Conservation (phyloP, 1,139 yeast genomes). For the Spathaspora sp. region DNA sequence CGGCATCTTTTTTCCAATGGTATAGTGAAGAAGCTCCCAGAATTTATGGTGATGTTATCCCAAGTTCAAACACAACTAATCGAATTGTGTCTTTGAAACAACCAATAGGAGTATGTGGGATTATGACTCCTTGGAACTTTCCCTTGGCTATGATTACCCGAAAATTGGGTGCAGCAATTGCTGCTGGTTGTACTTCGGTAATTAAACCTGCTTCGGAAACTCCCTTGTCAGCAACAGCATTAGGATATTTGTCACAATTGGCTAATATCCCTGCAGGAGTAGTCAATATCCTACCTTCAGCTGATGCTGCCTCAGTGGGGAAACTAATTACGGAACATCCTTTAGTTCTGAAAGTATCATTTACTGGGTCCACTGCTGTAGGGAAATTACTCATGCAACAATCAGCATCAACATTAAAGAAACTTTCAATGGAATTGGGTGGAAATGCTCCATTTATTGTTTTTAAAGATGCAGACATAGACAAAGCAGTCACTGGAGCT, state of each 20-base stretch:
- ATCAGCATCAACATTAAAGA: constrained; percentile 75
- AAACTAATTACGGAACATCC: constrained; percentile 67
- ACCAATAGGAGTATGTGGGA: constrained; percentile 89
- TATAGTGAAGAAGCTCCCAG: constrained; percentile 85
- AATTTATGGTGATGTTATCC: constrained; percentile 68
- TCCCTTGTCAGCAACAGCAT: constrained; percentile 81
- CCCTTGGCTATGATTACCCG: constrained; percentile 94
- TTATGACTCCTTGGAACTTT: constrained; percentile 95
- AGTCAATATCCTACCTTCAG: constrained; percentile 65
- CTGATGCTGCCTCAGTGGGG: constrained; percentile 64
- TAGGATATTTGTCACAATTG: constrained; percentile 67
- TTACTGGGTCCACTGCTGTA: constrained; percentile 87
- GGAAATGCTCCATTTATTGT: constrained; percentile 94
- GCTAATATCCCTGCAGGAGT: constrained; percentile 92
- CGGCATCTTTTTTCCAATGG: constrained; percentile 85
- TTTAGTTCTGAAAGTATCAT: constrained; percentile 70
- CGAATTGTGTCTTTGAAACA: constrained; percentile 69
- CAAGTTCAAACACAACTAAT: constrained; percentile 55
- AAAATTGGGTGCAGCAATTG: constrained; percentile 87
- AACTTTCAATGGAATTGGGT: constrained; percentile 84
- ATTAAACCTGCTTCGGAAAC: constrained; percentile 91
- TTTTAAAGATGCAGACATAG: constrained; percentile 79
- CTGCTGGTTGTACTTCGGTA: constrained; percentile 90
- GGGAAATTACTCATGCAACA: constrained; percentile 82
- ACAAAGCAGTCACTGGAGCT: constrained; percentile 74